These are phyloP conservation scores for Gloeopeniophorella convolvens DNA, from an alignment of 768 basidiomycete species.

Conservation along the genomic window DNA sequence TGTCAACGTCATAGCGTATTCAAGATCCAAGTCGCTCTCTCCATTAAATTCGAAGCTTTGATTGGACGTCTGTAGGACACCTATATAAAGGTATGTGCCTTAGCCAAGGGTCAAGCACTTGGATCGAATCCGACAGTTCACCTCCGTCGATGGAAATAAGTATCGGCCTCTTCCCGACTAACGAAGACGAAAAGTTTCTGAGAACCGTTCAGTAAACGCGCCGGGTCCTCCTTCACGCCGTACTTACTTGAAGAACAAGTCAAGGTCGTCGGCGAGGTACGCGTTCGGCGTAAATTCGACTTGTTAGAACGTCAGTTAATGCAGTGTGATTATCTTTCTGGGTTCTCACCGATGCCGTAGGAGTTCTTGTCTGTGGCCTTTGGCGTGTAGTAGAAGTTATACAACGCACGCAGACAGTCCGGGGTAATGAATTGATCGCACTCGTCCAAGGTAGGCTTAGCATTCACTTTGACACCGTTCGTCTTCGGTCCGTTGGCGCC, in stretches of 20 bases:
- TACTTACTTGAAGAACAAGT: constrained; percentile 30
- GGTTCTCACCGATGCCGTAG: constrained; percentile 41
- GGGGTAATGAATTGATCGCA: constrained; percentile 46
- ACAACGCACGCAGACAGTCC: constrained; percentile 49
- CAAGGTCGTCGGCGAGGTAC: constrained; percentile 37
- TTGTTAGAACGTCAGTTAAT: constrained; percentile 14
- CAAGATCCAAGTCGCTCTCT: constrained; percentile 68
- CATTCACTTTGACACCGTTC: constrained; percentile 17
- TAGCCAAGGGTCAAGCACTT: constrained; percentile 19
- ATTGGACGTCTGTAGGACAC: constrained; percentile 38
- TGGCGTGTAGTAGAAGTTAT: constrained; percentile 45
- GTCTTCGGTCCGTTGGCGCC: constrained; percentile 20
- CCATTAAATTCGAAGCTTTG: constrained; percentile 45
- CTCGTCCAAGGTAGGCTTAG: constrained; percentile 22
- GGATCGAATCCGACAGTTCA: constrained; percentile 9
- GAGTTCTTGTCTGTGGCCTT: constrained; percentile 38
- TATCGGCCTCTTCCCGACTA: constrained; percentile 35
- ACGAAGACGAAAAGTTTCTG: constrained; percentile 35
- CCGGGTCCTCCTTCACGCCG: background rate
- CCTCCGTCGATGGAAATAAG: constrained; percentile 33
- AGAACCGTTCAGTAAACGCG: background rate
- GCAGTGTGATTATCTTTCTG: background rate
- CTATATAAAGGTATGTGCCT: constrained; percentile 18
- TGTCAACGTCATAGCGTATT: constrained; percentile 55
- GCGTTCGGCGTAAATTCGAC: constrained; percentile 39